Conservation (phyloP, 2,329 filamentous ascomycete species). For the Cercospora citrullina region DNA sequence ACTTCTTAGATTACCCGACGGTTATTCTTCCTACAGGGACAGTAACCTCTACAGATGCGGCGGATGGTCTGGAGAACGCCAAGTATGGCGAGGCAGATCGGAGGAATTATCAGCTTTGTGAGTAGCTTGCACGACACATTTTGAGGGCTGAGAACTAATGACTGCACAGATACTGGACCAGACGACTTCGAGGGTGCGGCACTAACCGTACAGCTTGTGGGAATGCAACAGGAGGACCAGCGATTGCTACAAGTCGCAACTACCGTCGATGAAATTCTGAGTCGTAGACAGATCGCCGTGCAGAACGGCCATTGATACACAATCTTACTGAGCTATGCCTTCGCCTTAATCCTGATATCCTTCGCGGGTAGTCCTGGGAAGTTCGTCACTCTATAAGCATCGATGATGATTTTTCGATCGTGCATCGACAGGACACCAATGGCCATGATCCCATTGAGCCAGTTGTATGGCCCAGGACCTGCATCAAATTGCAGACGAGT, state of each 20-base stretch:
- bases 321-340: background rate
- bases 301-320: background rate
- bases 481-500: slow-evolving; percentile 30
- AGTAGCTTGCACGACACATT: background rate
- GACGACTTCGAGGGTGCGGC: slow-evolving; percentile 34
- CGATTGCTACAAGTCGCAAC: slow-evolving; percentile 30
- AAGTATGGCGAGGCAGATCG: slow-evolving; percentile 18
- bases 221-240: slow-evolving; percentile 38
- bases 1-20: slow-evolving; percentile 20
- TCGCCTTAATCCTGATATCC: background rate
- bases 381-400: slow-evolving; percentile 32
- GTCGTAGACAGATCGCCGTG: slow-evolving; percentile 10
- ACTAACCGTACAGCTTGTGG: slow-evolving; percentile 37
- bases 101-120: slow-evolving; percentile 32
- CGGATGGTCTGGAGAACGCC: slow-evolving; percentile 16
- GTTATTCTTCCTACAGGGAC: slow-evolving; percentile 6
- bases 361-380: slow-evolving; percentile 20
- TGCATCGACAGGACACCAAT: slow-evolving; percentile 30
- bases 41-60: slow-evolving; percentile 3
- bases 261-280: slow-evolving; percentile 34
- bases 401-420: slow-evolving; percentile 29
- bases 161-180: slow-evolving; percentile 35
- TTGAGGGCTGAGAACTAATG: background rate
- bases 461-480: slow-evolving; percentile 27
- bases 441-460: slow-evolving; percentile 29